Conservation (phyloP, 805 yeast genomes). For the Hanseniaspora thailandica region DNA sequence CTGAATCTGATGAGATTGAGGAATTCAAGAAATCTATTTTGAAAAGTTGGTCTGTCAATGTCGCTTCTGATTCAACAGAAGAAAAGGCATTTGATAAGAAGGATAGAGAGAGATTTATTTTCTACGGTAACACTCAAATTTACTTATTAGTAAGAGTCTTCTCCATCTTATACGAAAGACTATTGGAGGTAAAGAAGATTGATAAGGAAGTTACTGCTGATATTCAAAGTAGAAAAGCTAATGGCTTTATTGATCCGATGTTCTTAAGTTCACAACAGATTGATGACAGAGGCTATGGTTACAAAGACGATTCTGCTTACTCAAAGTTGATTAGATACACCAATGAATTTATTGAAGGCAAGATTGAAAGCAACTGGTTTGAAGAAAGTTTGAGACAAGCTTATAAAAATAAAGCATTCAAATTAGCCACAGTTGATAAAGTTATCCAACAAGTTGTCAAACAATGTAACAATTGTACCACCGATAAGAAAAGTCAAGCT, state of each 20-base stretch:
- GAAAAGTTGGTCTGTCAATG: conserved; percentile 21
- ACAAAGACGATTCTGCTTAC: conserved; percentile 60
- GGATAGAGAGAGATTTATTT: conserved; percentile 49
- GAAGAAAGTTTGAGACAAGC: conserved; percentile 95
- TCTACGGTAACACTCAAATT: conserved; percentile 79
- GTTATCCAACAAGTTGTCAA: conserved; percentile 73
- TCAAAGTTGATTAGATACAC: conserved; percentile 65
- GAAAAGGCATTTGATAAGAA: conserved; percentile 26
- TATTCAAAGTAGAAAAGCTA: conserved; percentile 47
- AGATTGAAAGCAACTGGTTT: conserved; percentile 84
- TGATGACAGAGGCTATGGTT: conserved; percentile 66
- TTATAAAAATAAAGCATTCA: conserved; percentile 84
- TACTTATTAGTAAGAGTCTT: conserved; percentile 83
- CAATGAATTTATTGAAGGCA: conserved; percentile 72
- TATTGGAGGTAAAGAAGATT: conserved; percentile 62
- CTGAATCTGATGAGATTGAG: conserved; percentile 25
- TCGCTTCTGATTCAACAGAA: conserved; percentile 14
- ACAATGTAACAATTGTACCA: conserved; percentile 73
- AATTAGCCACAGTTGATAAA: conserved; percentile 84
- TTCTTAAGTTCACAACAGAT: conserved; percentile 70
- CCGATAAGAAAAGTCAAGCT: conserved; percentile 70
- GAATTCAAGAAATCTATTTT: conserved; percentile 24
- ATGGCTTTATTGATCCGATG: conserved; percentile 76
- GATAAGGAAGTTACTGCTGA: conserved; percentile 65
- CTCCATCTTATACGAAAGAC: conserved; percentile 67